Percentiles rank a stretch among this genome's conserved stretches.
phyloP scores from a whole-genome alignment of 345 rosid species.

The Dipteronia dyeriana region DNA sequence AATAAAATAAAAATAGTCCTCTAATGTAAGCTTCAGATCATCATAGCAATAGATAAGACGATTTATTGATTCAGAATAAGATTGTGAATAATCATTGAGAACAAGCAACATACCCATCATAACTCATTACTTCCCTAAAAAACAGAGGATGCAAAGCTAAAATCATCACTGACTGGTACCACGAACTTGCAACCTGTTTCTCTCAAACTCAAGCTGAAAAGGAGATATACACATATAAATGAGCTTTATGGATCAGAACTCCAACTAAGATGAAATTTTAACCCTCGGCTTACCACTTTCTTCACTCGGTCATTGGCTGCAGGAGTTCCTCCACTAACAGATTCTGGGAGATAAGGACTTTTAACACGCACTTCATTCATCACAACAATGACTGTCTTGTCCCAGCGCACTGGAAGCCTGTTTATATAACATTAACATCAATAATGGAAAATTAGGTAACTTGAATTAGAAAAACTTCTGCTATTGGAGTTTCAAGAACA shows the following conservation, averaged over 20 bases:
- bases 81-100: background rate
- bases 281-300: slow-evolving; percentile 77
- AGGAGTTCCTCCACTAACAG: slow-evolving; percentile 88
- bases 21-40: slow-evolving; percentile 11
- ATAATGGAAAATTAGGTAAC: background rate
- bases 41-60: slow-evolving; percentile 18
- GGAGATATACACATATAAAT: slow-evolving; percentile 11
- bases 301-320: slow-evolving; percentile 96
- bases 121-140: slow-evolving; percentile 20
- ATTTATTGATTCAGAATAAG: slow-evolving; percentile 1
- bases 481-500: background rate
- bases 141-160: background rate
- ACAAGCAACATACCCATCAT: slow-evolving; percentile 22
- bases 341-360: slow-evolving; percentile 87
- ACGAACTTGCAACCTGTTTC: slow-evolving; percentile 64
- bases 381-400: slow-evolving; percentile 83
- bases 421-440: slow-evolving; percentile 14
- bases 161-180: slow-evolving; percentile 40
- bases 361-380: slow-evolving; percentile 90
- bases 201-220: slow-evolving; percentile 65
- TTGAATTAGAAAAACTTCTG: background rate
- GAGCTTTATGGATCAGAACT: background rate
- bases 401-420: slow-evolving; percentile 99
- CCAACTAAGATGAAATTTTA: background rate
- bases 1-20: slow-evolving; percentile 4